A percentile compares a stretch with the other conserved stretches of the same genome.
phyloP scores from a whole-genome alignment of 1,284 basidiomycete species.

The Irpex sp. region DNA sequence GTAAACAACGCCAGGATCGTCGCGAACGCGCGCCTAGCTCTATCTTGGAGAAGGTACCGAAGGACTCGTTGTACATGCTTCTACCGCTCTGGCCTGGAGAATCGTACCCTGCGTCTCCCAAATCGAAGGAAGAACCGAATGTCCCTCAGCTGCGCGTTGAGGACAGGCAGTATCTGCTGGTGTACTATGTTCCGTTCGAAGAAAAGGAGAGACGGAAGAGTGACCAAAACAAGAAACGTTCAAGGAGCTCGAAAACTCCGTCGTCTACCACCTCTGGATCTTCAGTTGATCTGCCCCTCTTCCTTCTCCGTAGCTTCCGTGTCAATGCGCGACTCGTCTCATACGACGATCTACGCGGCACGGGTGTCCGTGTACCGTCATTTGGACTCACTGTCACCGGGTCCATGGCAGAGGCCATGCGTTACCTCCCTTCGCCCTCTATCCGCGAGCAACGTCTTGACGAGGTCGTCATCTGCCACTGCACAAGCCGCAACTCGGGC shows the following conservation, averaged over 20 bases:
- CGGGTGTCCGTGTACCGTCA: slow-evolving; percentile 69
- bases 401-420: slow-evolving; percentile 54
- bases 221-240: slow-evolving; percentile 17
- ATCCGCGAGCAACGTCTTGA: slow-evolving; percentile 30
- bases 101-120: slow-evolving; percentile 40
- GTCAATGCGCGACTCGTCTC: slow-evolving; percentile 65
- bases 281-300: neutral
- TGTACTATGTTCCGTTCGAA: slow-evolving; percentile 62
- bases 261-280: slow-evolving; percentile 34
- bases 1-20: slow-evolving; percentile 13
- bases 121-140: slow-evolving; percentile 26
- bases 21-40: slow-evolving; percentile 30
- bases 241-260: slow-evolving; percentile 22
- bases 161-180: slow-evolving; percentile 65
- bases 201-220: slow-evolving; percentile 28
- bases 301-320: slow-evolving; percentile 39
- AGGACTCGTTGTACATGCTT: slow-evolving; percentile 73
- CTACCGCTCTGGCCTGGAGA: slow-evolving; percentile 80
- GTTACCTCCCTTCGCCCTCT: slow-evolving; percentile 32
- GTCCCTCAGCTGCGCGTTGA: slow-evolving; percentile 42
- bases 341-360: slow-evolving; percentile 63
- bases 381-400: slow-evolving; percentile 66
- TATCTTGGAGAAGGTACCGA: slow-evolving; percentile 60
- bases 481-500: slow-evolving; percentile 55
- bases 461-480: slow-evolving; percentile 55